Evolutionary conservation across 2,329 filamentous ascomycete species (phyloP), one percentile per base, ranked within the genome.

Genomic region (Fusarium abutilonis): DNA sequence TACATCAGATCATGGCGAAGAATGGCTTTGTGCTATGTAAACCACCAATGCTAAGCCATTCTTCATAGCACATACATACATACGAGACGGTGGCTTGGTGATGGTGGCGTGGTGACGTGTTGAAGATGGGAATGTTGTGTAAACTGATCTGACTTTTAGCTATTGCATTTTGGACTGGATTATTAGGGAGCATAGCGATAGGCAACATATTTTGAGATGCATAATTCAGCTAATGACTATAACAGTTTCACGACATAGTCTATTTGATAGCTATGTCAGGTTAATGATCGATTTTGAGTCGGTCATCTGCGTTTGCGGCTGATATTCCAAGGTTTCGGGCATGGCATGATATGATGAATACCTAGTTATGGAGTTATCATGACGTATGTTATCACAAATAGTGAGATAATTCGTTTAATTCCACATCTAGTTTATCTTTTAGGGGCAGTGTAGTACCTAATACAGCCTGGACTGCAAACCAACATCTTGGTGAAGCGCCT

Each of bases 1-100:
- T 38, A 56, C 35, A 56, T 64, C 56, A 50, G 61, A 52, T 54
- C 61, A 64, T 62, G 61, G 46, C 60, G 46, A 64, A 47, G 31
- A 36, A 31, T 43, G 50, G 13, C 38, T n/a, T n/a, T n/a, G n/a
- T n/a, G n/a, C n/a, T n/a, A n/a, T n/a, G n/a, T n/a, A n/a, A n/a
- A n/a, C n/a, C n/a, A n/a, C n/a, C n/a, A n/a, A n/a, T n/a, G n/a
- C n/a, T n/a, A n/a, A n/a, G n/a, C n/a, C n/a, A n/a, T n/a, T n/a
- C n/a, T n/a, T n/a, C n/a, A n/a, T 38, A 23, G 39, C 59, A 44
- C 26, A 57, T 41, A 44, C 26, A 62, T 41, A 46, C 36, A 19
- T 19, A 19, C 19, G 19, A n/a, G 21, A 45, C 34, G 51, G 34
- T 31, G 43, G 14, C 43, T 19, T 52, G n/a, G 6, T 6, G 9